Conservation (phyloP, 495 filamentous ascomycete species). For the Neohortaea acidophila region DNA sequence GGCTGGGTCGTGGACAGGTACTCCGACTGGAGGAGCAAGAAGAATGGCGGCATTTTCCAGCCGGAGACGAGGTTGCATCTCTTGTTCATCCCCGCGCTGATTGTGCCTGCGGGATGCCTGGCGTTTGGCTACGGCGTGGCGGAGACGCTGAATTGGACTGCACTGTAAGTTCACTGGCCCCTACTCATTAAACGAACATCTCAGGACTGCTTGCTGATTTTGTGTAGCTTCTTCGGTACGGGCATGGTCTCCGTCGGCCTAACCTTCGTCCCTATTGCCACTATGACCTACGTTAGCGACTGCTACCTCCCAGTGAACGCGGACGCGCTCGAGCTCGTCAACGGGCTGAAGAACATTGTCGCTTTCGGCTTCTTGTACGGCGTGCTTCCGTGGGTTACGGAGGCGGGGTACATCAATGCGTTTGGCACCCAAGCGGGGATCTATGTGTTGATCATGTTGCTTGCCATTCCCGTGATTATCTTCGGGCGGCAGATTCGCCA, state of each 20-base stretch:
- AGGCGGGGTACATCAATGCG: constrained; percentile 21
- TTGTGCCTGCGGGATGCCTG: constrained; percentile 23
- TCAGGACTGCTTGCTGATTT: too few species aligned
- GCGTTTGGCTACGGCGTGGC: constrained; percentile 24
- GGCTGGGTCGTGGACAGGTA: constrained; percentile 22
- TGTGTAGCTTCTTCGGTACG: constrained; percentile 23
- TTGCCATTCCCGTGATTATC: constrained; percentile 12
- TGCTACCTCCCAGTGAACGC: constrained; percentile 21
- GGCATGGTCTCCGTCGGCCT: constrained; percentile 23
- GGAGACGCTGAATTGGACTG: constrained; percentile 18
- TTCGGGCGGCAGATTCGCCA: constrained; percentile 21
- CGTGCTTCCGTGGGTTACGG: constrained; percentile 23
- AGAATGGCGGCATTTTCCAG: constrained; percentile 22
- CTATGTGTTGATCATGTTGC: constrained; percentile 19
- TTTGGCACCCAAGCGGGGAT: constrained; percentile 25
- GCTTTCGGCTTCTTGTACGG: constrained; percentile 24
- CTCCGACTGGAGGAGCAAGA: constrained; percentile 20
- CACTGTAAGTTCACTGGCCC: constrained; percentile 18
- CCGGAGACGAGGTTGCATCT: constrained; percentile 22
- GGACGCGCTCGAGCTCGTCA: constrained; percentile 24
- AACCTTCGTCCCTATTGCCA: constrained; percentile 14
- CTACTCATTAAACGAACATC: too few species aligned
- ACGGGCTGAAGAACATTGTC: constrained; percentile 21
- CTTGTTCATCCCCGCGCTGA: constrained; percentile 20
- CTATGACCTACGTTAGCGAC: constrained; percentile 22